These are phyloP conservation scores for Diaporthe sp. DNA, from an alignment of 2,329 filamentous ascomycete species.

Conservation along the genomic window DNA sequence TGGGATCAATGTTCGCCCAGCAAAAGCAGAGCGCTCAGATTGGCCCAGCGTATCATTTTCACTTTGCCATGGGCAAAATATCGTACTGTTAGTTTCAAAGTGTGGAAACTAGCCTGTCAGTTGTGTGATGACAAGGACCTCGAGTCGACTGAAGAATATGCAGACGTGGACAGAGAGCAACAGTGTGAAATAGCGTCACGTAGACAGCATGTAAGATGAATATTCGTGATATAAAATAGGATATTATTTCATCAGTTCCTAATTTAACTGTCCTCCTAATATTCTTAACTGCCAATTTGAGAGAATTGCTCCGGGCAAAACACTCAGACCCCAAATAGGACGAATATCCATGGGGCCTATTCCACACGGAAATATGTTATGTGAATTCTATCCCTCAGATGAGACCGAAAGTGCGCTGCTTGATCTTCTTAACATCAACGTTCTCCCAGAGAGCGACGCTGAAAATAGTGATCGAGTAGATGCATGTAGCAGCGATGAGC, in stretches of 20 bases:
- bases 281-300: background rate
- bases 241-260: background rate
- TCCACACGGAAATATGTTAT: no score
- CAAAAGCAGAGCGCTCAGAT: no score
- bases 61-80: no score
- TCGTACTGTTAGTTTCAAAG: no score
- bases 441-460: slow-evolving; percentile 18
- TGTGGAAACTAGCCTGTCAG: no score
- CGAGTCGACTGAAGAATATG: no score
- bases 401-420: slow-evolving; percentile 18
- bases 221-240: background rate
- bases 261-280: background rate
- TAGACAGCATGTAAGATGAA: background rate
- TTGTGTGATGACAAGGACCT: no score
- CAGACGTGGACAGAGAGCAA: no score
- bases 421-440: slow-evolving; percentile 14
- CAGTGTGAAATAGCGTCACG: no score
- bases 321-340: background rate
- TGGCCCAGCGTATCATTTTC: no score
- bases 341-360: background rate
- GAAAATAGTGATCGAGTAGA: slow-evolving; percentile 9
- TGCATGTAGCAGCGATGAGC: slow-evolving; percentile 12
- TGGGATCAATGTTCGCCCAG: no score
- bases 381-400: background rate
- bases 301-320: background rate